Evolutionary conservation across 179 eudicot species (phyloP).

Genomic region (Actinidia chinensis): DNA sequence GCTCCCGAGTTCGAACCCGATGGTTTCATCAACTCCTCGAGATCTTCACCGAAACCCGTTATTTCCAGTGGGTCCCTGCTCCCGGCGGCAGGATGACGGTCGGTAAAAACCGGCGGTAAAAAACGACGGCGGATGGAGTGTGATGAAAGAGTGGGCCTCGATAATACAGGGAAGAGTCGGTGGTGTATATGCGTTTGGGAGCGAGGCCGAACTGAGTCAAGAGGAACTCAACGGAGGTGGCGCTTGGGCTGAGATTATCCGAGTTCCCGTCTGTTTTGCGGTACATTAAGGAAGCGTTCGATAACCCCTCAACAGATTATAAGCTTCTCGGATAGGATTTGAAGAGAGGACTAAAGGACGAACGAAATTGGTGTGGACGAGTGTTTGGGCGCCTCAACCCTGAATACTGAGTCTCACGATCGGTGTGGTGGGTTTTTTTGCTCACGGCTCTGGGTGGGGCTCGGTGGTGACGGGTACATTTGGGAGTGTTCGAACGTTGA

Average conservation of each 20-base stretch:
- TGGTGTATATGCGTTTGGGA: slow-evolving; percentile 54
- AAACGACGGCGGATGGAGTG: not conserved
- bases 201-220: slow-evolving; percentile 38
- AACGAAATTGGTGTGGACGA: slow-evolving; percentile 46
- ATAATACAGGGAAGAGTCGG: slow-evolving; percentile 28
- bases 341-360: slow-evolving; percentile 32
- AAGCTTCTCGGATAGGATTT: slow-evolving; percentile 46
- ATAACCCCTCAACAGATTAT: too few species aligned
- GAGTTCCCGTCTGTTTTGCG: slow-evolving; percentile 47
- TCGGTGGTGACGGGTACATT: slow-evolving; percentile 25
- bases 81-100: slow-evolving; percentile 20
- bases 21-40: slow-evolving; percentile 38
- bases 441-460: slow-evolving; percentile 52
- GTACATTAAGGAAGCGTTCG: slow-evolving; percentile 26
- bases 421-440: slow-evolving; percentile 58
- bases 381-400: slow-evolving; percentile 61
- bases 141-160: slow-evolving; percentile 37
- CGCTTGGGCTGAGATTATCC: slow-evolving; percentile 43
- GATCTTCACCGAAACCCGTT: slow-evolving; percentile 39
- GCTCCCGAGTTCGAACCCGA: slow-evolving; percentile 43
- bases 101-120: too few species aligned
- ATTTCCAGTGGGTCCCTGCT: slow-evolving; percentile 35
- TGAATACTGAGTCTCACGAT: slow-evolving; percentile 45
- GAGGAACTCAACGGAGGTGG: slow-evolving; percentile 42
- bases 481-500: slow-evolving; percentile 24